These are phyloP conservation scores for Cairneyella variabilis DNA, from an alignment of 495 filamentous ascomycete species.

Conservation along the genomic window DNA sequence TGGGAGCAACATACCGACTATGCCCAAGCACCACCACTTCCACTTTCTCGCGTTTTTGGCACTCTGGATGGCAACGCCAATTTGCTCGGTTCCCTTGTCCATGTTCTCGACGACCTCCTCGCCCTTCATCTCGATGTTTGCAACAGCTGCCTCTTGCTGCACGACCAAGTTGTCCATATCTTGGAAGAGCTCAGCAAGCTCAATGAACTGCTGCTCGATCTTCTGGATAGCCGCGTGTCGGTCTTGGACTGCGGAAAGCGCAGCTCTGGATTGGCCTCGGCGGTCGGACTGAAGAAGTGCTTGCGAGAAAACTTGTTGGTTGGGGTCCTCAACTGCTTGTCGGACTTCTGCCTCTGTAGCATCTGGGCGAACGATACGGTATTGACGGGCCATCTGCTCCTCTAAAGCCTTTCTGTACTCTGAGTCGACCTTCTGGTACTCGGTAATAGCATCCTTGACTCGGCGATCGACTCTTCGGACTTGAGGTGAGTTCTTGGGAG, in stretches of 20 bases:
- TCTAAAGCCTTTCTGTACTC: conserved; percentile 73
- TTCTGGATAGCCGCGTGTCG: conserved; percentile 87
- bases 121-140: conserved; percentile 75
- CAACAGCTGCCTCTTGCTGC: conserved; percentile 74
- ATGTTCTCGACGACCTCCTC: conserved; percentile 77
- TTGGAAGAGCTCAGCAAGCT: conserved; percentile 78
- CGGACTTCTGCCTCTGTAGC: conserved; percentile 77
- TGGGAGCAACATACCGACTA: conserved; percentile 60
- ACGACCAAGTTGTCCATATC: conserved; percentile 79
- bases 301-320: conserved; percentile 76
- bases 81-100: conserved; percentile 73
- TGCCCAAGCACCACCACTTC: conserved; percentile 96
- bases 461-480: conserved; percentile 75
- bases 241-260: conserved; percentile 69
- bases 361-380: conserved; percentile 83
- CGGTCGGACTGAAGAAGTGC: conserved; percentile 71
- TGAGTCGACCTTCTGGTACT: conserved; percentile 73
- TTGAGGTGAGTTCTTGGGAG: conserved; percentile 68
- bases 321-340: conserved; percentile 67
- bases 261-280: conserved; percentile 72
- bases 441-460: conserved; percentile 70
- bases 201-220: conserved; percentile 83
- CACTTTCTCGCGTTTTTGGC: conserved; percentile 79
- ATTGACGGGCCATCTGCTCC: conserved; percentile 81
- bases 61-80: conserved; percentile 70